Evolutionary conservation across 768 basidiomycete species (phyloP).

Genomic region (Amanita muscaria): DNA sequence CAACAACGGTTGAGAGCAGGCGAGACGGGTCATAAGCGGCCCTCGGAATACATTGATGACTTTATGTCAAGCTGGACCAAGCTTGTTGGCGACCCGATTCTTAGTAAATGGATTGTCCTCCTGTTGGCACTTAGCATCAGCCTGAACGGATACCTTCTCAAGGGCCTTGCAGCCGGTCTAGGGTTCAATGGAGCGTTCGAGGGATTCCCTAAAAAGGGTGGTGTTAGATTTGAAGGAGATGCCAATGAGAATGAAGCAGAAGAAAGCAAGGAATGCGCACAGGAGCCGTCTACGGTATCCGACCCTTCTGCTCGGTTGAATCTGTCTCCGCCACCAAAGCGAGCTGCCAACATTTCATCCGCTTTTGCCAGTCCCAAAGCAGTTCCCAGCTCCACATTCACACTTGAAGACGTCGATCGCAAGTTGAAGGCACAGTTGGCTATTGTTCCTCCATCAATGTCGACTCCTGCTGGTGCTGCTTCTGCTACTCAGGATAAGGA

Average conservation of each 20-base stretch:
- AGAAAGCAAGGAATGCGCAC: slow-evolving; percentile 5
- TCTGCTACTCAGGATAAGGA: background rate
- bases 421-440: slow-evolving; percentile 23
- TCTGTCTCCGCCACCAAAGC: background rate
- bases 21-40: slow-evolving; percentile 15
- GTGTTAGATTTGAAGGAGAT: slow-evolving; percentile 20
- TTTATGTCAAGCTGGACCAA: slow-evolving; percentile 89
- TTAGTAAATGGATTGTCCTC: slow-evolving; percentile 92
- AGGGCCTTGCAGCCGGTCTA: slow-evolving; percentile 63
- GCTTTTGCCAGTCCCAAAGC: slow-evolving; percentile 13
- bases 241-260: slow-evolving; percentile 16
- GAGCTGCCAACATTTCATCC: background rate
- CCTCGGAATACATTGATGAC: slow-evolving; percentile 58
- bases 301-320: no score
- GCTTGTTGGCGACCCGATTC: slow-evolving; percentile 88
- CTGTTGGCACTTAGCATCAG: slow-evolving; percentile 78
- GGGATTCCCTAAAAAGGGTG: slow-evolving; percentile 10
- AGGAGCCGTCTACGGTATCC: slow-evolving; percentile 1
- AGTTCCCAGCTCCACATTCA: slow-evolving; percentile 30
- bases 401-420: slow-evolving; percentile 49
- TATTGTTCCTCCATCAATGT: slow-evolving; percentile 6
- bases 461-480: slow-evolving; percentile 6
- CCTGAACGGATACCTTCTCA: slow-evolving; percentile 89
- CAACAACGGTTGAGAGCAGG: background rate
- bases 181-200: slow-evolving; percentile 13